phyloP scores from a whole-genome alignment of 805 yeast species.

The Candida ortonii region DNA sequence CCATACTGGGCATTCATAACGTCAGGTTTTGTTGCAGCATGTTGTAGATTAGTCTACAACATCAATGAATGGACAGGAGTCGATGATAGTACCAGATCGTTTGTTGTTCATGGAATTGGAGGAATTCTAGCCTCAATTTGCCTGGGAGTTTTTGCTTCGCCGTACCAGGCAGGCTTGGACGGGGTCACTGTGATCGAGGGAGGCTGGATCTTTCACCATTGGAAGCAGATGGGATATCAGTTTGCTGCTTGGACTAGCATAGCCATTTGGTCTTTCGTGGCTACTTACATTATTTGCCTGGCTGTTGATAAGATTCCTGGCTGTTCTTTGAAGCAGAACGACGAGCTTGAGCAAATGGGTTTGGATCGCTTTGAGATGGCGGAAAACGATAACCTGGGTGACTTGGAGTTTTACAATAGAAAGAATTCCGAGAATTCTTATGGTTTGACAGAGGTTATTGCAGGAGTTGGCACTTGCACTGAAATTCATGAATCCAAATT shows the following conservation, averaged over 20 bases:
- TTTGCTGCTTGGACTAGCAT: conserved; percentile 43
- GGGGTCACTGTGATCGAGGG: conserved; percentile 43
- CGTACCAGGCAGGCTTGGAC: conserved; percentile 42
- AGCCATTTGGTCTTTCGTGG: conserved; percentile 43
- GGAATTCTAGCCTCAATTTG: conserved; percentile 44
- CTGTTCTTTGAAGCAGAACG: conserved; percentile 40
- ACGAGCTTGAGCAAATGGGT: conserved; percentile 49
- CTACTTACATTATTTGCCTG: conserved; percentile 43
- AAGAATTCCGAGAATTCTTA: conserved; percentile 13
- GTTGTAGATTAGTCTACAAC: conserved; percentile 36
- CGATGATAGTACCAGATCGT: conserved; percentile 46
- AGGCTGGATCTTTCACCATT: conserved; percentile 47
- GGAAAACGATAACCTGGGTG: conserved; percentile 39
- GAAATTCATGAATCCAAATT: conserved; percentile 20
- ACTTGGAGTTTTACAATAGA: conserved; percentile 9
- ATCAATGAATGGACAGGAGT: conserved; percentile 41
- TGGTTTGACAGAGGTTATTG: conserved; percentile 9
- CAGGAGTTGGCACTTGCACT: conserved; percentile 17
- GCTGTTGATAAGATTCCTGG: conserved; percentile 52
- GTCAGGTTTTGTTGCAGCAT: conserved; percentile 37
- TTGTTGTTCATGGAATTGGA: conserved; percentile 47
- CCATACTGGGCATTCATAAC: conserved; percentile 47
- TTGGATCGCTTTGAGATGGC: conserved; percentile 50
- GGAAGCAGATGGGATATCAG: conserved; percentile 45
- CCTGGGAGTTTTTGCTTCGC: conserved; percentile 45